Evolutionary conservation across 495 filamentous ascomycete species (phyloP), one percentile per base, ranked within the genome.

Genomic region (Aspergillus baeticus): DNA sequence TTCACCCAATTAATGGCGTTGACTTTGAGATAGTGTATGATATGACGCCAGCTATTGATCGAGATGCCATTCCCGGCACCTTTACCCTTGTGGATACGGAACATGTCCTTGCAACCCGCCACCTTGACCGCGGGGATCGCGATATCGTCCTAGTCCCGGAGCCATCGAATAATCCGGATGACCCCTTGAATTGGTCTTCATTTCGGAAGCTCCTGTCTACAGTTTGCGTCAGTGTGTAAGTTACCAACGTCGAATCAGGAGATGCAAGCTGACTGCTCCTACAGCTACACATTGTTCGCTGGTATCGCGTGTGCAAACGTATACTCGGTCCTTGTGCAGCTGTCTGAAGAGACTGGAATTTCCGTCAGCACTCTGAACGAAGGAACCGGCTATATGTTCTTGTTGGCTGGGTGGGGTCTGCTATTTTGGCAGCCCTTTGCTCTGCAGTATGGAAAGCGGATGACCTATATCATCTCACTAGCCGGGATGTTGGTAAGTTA

Each of bases 361-460:
- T 77, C 81, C 3, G 67, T 84, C 14, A 70, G 53, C 20, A 79
- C 81, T 13, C 60, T 85, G 10, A 84, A 82, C 58, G 70, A 81
- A 48, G 85, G 86, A 29, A 88, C 83, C 0, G 85, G 85, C 5
- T 86, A 83, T 65, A 77, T 87, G 75, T 85, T 86, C 54, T 62
- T 87, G 51, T 62, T 85, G 33, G 78, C 82, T 10, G 84, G 84
- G 4, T 87, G 81, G 83, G 83, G 83, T 0, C 74, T 84, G 51
- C 63, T 89, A 3, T 83, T 87, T 63, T 89, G 85, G 86, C 85
- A 89, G 66, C 84, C 85, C 0, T 77, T 87, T 42, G 82, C 85
- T 0, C 65, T 87, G 54, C 80, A 85, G 55, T 88, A 82, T 71
- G 86, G 86, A 33, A 87, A 87, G 67, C 74, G 86, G n/a, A 70